Percentiles rank a stretch among this genome's conserved stretches.
Evolutionary conservation across 2,329 filamentous ascomycete species (phyloP).

Genomic region (Ascochyta viciae-villosae): DNA sequence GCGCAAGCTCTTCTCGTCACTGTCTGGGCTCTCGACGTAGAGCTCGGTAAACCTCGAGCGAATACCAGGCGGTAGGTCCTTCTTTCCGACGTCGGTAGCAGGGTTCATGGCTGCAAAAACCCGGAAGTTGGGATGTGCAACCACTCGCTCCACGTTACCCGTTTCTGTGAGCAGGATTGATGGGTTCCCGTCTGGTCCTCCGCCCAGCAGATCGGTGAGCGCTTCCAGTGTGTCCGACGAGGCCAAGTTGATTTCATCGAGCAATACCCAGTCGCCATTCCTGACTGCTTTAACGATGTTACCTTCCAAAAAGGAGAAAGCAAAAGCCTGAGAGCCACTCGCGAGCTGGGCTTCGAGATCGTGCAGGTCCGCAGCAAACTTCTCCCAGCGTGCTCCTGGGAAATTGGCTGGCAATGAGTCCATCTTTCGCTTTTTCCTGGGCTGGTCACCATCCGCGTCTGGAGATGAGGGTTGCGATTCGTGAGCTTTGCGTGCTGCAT

Average conservation of each 20-base stretch:
- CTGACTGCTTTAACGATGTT: slow-evolving; percentile 95
- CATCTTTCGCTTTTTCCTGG: slow-evolving; percentile 74
- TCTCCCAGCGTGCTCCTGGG: slow-evolving; percentile 78
- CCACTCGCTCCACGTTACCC: slow-evolving; percentile 87
- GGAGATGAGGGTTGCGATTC: slow-evolving; percentile 50
- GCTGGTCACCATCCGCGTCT: slow-evolving; percentile 63
- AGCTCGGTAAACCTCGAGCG: slow-evolving; percentile 94
- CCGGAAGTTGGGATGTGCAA: slow-evolving; percentile 89
- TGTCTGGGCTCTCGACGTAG: slow-evolving; percentile 90
- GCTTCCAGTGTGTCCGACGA: slow-evolving; percentile 94
- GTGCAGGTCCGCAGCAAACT: slow-evolving; percentile 75
- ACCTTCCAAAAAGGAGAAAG: slow-evolving; percentile 95
- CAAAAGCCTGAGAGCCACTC: slow-evolving; percentile 76
- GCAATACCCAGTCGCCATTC: slow-evolving; percentile 94
- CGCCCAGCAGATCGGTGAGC: slow-evolving; percentile 83
- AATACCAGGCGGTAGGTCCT: slow-evolving; percentile 87
- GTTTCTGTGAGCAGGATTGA: slow-evolving; percentile 92
- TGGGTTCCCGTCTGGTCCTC: slow-evolving; percentile 73
- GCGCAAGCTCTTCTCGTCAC: slow-evolving; percentile 82
- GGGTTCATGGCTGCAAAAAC: slow-evolving; percentile 99
- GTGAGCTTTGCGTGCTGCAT: slow-evolving; percentile 53
- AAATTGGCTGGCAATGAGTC: slow-evolving; percentile 58
- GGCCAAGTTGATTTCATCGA: slow-evolving; percentile 97
- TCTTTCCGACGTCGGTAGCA: slow-evolving; percentile 95
- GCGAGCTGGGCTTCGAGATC: slow-evolving; percentile 83